These are phyloP conservation scores for Fistulina hepatica DNA, from an alignment of 1,284 basidiomycete species.

Conservation along the genomic window DNA sequence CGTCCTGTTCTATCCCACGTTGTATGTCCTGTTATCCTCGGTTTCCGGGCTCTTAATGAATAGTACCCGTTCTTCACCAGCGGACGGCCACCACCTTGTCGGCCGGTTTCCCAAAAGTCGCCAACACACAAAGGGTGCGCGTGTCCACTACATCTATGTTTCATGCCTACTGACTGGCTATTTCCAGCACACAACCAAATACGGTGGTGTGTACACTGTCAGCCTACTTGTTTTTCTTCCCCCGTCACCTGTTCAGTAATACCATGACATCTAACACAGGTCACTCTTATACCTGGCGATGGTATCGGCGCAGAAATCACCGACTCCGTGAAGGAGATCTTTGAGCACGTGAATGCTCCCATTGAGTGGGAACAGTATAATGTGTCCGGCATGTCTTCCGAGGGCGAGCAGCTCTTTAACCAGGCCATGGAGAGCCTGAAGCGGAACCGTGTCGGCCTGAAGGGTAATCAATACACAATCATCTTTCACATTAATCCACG, in stretches of 20 bases:
- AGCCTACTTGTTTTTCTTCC: conserved; percentile 21
- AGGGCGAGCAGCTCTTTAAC: conserved; percentile 94
- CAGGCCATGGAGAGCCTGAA: conserved; percentile 85
- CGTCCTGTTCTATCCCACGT: conserved; percentile 43
- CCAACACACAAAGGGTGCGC: conserved; percentile 42
- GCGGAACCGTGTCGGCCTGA: conserved; percentile 96
- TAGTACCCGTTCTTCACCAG: conserved; percentile 24
- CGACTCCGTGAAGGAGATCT: conserved; percentile 92
- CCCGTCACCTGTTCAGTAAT: conserved; percentile 9
- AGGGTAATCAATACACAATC: conserved; percentile 60
- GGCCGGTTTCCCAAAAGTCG: conserved; percentile 68
- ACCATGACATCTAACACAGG: too few relatives aligned
- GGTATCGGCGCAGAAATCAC: conserved; percentile 99
- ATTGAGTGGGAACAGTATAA: conserved; percentile 99
- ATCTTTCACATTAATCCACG: conserved; percentile 93
- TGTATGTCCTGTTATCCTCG: conserved; percentile 27
- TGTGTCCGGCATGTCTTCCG: conserved; percentile 86
- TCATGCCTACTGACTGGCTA: conserved; percentile 4
- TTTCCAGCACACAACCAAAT: conserved; percentile 77
- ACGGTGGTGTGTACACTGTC: conserved; percentile 88
- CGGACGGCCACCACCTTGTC: conserved; percentile 71
- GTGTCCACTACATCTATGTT: conserved; percentile 7
- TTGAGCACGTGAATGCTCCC: conserved; percentile 81
- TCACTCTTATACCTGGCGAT: conserved; percentile 88
- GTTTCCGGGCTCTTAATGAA: too few relatives aligned